Evolutionary conservation across 2,329 filamentous ascomycete genomes (phyloP).

Genomic region (Phaeophleospora eucalypticola): DNA sequence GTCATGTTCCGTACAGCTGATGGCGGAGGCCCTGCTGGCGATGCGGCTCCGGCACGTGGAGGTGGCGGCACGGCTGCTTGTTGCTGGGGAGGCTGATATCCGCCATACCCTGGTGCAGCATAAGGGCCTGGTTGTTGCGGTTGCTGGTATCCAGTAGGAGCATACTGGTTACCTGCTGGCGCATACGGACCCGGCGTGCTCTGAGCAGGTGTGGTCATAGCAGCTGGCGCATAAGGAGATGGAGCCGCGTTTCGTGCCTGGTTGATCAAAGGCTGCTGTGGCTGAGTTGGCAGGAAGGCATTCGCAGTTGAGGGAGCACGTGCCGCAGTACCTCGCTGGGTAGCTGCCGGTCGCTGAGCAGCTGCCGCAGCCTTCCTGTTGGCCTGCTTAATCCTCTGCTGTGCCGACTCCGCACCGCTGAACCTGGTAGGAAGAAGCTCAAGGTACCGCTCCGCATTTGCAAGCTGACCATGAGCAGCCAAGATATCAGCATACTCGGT

Average conservation of each 20-base stretch:
- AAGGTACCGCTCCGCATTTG: constrained; percentile 85
- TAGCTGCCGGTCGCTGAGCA: constrained; percentile 32
- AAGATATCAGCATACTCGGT: constrained; percentile 95
- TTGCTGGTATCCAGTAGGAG: constrained; percentile 38
- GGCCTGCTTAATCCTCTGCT: constrained; percentile 79
- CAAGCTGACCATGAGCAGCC: constrained; percentile 80
- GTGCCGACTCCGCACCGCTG: constrained; percentile 79
- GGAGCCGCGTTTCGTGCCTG: constrained; percentile 29
- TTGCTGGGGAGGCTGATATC: constrained; percentile 43
- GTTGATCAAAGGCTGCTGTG: constrained; percentile 33
- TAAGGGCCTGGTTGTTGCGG: constrained; percentile 41
- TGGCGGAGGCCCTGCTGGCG: constrained; percentile 60
- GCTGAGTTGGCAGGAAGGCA: constrained; percentile 39
- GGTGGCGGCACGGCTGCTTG: constrained; percentile 52
- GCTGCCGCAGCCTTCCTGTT: constrained; percentile 51
- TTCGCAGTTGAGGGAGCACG: constrained; percentile 17
- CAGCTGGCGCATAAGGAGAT: constrained; percentile 38
- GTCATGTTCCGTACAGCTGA: constrained; percentile 67
- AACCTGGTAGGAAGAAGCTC: constrained; percentile 79
- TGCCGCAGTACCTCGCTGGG: constrained; percentile 25
- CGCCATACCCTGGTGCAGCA: constrained; percentile 37
- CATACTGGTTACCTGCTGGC: constrained; percentile 34
- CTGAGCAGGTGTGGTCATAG: constrained; percentile 45
- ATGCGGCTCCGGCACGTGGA: constrained; percentile 64
- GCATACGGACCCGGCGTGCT: constrained; percentile 48